These are phyloP conservation scores for Rhizopus sp. DNA, from an alignment of 371 early-diverging fungal genomes.

Conservation along the genomic window DNA sequence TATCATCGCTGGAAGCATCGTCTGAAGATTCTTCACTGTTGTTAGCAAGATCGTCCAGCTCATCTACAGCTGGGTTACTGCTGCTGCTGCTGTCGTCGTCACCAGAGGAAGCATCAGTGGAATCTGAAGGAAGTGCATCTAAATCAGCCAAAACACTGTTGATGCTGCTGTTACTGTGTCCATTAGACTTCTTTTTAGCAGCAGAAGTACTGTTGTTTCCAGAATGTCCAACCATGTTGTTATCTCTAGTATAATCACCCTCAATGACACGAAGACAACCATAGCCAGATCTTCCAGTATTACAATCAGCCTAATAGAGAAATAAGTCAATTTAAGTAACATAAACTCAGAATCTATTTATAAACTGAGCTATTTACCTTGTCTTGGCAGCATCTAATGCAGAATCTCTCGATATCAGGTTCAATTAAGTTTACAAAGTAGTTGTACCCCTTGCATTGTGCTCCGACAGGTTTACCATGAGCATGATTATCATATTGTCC, in stretches of 20 bases:
- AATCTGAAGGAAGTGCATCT: conserved; percentile 4
- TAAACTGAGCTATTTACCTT: conserved; percentile 14
- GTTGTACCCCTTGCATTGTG: conserved; percentile 40
- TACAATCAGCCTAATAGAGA: conserved; percentile 32
- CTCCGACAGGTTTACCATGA: conserved; percentile 35
- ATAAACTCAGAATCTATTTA: neutral
- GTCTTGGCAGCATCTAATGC: conserved; percentile 50
- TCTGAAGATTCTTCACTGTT: neutral
- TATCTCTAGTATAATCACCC: conserved; percentile 37
- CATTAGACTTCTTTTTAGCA: neutral
- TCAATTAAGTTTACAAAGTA: conserved; percentile 54
- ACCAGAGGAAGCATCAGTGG: neutral
- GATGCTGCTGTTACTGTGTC: conserved; percentile 14
- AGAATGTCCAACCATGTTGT: conserved; percentile 8
- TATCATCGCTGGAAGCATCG: neutral
- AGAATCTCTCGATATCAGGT: conserved; percentile 46
- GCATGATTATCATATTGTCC: conserved; percentile 51
- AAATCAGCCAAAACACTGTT: conserved; percentile 23
- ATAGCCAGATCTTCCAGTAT: conserved; percentile 36
- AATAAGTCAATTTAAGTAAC: no score
- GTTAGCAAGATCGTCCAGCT: conserved; percentile 8
- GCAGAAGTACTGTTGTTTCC: neutral
- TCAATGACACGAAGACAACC: conserved; percentile 44
- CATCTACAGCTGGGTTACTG: neutral
- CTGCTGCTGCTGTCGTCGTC: neutral